A percentile compares a stretch with the other conserved stretches of the same genome.
Evolutionary conservation across 257 asterid genomes (phyloP).

Genomic region (Voacanga thouarsii): DNA sequence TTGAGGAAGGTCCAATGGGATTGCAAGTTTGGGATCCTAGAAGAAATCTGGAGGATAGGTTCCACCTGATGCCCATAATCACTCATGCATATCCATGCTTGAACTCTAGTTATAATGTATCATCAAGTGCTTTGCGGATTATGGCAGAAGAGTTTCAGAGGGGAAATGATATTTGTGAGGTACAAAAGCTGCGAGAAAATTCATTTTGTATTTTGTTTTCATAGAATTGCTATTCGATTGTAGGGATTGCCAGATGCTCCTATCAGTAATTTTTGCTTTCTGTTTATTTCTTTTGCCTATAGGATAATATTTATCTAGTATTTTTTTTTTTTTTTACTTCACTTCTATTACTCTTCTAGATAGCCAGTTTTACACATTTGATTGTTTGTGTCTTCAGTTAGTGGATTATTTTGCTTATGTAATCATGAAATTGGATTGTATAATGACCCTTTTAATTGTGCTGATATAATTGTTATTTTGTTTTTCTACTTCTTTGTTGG

Average conservation of each 20-base stretch:
- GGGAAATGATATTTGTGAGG: constrained; percentile 42
- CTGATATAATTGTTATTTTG: neutral
- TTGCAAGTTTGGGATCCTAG: constrained; percentile 46
- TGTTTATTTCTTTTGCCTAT: neutral
- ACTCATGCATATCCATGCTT: constrained; percentile 46
- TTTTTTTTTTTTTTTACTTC: too few relatives aligned
- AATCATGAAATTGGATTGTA: neutral
- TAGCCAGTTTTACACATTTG: neutral
- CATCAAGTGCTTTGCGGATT: constrained; percentile 43
- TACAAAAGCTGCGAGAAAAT: constrained; percentile 6
- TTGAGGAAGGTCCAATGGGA: constrained; percentile 39
- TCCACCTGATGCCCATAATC: constrained; percentile 44
- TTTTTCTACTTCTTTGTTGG: neutral
- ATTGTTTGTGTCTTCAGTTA: neutral
- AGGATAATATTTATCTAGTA: neutral
- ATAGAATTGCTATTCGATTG: neutral
- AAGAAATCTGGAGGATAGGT: constrained; percentile 33
- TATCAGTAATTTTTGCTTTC: neutral
- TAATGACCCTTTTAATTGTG: neutral
- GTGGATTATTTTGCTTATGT: neutral
- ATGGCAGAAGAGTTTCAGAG: constrained; percentile 41
- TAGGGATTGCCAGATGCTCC: neutral
- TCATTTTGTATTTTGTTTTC: neutral
- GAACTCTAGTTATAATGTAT: constrained; percentile 48
- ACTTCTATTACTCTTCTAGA: neutral